Conservation (phyloP, 2,329 filamentous ascomycete genomes). For the Aspergillus versicolor region DNA sequence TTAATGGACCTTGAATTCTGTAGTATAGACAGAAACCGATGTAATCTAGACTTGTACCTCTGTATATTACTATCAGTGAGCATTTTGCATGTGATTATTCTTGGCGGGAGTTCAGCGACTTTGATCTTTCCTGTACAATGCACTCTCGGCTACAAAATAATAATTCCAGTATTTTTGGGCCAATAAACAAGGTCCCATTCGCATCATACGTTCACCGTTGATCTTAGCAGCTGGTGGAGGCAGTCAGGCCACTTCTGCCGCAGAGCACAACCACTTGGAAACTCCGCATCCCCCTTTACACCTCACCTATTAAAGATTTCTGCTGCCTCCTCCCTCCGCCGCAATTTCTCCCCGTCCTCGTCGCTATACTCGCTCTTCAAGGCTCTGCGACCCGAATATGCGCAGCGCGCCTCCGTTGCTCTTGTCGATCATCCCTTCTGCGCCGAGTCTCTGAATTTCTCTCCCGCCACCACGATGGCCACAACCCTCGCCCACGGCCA, state of each 20-base stretch:
- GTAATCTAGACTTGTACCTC: not conserved
- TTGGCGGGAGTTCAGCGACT: not conserved
- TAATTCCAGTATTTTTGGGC: not conserved
- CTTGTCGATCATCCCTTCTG: constrained; percentile 11
- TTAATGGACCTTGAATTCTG: not conserved
- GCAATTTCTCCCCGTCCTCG: constrained; percentile 3
- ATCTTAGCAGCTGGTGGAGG: not conserved
- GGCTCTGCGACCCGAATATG: constrained; percentile 18
- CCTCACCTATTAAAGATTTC: constrained; percentile 1
- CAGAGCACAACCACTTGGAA: not conserved
- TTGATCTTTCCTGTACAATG: not conserved
- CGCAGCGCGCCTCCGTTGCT: constrained; percentile 14
- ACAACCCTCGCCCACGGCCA: constrained; percentile 24
- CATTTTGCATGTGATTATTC: constrained; percentile 9
- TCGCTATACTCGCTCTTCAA: constrained; percentile 1
- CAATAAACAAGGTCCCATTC: not conserved
- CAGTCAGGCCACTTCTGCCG: constrained; percentile 10
- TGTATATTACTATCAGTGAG: not conserved
- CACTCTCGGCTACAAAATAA: not conserved
- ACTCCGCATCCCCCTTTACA: constrained; percentile 3
- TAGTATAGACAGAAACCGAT: not conserved
- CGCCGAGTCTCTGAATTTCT: constrained; percentile 9
- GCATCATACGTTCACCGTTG: constrained; percentile 7
- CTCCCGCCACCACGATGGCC: constrained; percentile 26
- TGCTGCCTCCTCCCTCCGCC: constrained; percentile 1